phyloP scores from a whole-genome alignment of 2,329 filamentous ascomycete genomes.

The Fusarium irregulare region DNA sequence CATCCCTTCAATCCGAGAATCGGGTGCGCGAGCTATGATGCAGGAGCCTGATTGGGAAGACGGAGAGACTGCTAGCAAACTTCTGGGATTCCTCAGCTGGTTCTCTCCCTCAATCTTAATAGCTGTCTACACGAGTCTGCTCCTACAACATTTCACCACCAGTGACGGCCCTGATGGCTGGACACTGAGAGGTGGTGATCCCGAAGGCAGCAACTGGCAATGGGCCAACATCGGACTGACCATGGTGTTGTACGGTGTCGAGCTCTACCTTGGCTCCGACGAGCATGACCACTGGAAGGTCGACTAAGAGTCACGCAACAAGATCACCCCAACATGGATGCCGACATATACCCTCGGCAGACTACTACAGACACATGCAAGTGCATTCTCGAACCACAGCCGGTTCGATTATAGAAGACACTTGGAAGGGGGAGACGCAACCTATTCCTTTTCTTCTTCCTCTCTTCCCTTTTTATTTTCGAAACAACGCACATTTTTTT shows the following conservation, averaged over 20 bases:
- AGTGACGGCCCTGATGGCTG: slow-evolving; percentile 79
- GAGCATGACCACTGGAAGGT: slow-evolving; percentile 96
- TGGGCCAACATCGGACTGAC: slow-evolving; percentile 94
- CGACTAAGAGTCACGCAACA: slow-evolving; percentile 67
- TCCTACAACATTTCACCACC: slow-evolving; percentile 94
- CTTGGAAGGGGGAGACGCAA: slow-evolving; percentile 23
- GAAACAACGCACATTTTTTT: slow-evolving; percentile 31
- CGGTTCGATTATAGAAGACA: slow-evolving; percentile 5
- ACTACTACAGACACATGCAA: slow-evolving; percentile 18
- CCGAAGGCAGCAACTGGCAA: slow-evolving; percentile 86
- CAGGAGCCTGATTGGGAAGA: slow-evolving; percentile 90
- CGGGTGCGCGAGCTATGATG: slow-evolving; percentile 83
- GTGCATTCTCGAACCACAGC: slow-evolving; percentile 7
- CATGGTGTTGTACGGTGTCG: slow-evolving; percentile 89
- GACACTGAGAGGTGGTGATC: slow-evolving; percentile 84
- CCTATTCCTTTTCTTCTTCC: slow-evolving; percentile 7
- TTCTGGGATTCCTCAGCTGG: slow-evolving; percentile 88
- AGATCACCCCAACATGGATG: neutral
- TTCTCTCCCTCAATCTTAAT: slow-evolving; percentile 96
- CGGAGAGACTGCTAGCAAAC: slow-evolving; percentile 80
- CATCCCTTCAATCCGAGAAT: slow-evolving; percentile 91
- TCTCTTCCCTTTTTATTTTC: slow-evolving; percentile 11
- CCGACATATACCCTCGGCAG: neutral
- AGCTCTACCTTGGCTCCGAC: slow-evolving; percentile 86
- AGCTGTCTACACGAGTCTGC: slow-evolving; percentile 92